Conservation (phyloP, 2,329 filamentous ascomycete genomes). For the Fusarium scirpi region DNA sequence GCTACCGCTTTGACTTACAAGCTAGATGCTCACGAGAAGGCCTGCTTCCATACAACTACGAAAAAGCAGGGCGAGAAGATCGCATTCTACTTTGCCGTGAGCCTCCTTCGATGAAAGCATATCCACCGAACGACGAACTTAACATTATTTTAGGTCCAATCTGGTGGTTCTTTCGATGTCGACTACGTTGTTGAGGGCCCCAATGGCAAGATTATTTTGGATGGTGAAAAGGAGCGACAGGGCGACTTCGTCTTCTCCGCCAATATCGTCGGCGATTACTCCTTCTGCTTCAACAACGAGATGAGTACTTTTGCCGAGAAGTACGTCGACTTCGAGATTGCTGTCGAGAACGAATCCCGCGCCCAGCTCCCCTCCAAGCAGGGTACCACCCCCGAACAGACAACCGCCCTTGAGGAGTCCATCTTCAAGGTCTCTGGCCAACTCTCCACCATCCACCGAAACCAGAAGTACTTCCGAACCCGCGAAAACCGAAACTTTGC, state of each 20-base stretch:
- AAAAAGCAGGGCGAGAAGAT: constrained; percentile 86
- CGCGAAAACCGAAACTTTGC: constrained; percentile 99
- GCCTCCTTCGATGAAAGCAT: constrained; percentile 50
- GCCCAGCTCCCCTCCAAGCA: constrained; percentile 88
- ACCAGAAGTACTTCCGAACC: constrained; percentile 99
- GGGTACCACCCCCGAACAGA: constrained; percentile 89
- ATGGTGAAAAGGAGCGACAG: constrained; percentile 91
- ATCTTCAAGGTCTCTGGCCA: constrained; percentile 95
- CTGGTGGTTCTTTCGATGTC: constrained; percentile 96
- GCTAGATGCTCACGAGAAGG: constrained; percentile 88
- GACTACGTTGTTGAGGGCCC: constrained; percentile 91
- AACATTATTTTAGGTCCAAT: constrained; percentile 80
- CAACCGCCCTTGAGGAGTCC: constrained; percentile 88
- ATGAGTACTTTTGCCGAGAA: constrained; percentile 99
- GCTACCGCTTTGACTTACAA: constrained; percentile 96
- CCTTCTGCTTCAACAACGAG: constrained; percentile 98
- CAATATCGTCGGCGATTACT: constrained; percentile 87
- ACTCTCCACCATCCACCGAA: constrained; percentile 92
- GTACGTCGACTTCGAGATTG: constrained; percentile 97
- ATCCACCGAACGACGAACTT: constrained; percentile 10
- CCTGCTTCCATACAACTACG: constrained; percentile 91
- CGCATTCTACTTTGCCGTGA: constrained; percentile 97
- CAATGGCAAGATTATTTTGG: constrained; percentile 81
- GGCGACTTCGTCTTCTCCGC: constrained; percentile 98
- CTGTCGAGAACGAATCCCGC: constrained; percentile 90